Percentiles rank a stretch among this genome's conserved stretches.
These are phyloP conservation scores for Cardamine occulta DNA, from an alignment of 345 rosid genomes.

Conservation along the genomic window DNA sequence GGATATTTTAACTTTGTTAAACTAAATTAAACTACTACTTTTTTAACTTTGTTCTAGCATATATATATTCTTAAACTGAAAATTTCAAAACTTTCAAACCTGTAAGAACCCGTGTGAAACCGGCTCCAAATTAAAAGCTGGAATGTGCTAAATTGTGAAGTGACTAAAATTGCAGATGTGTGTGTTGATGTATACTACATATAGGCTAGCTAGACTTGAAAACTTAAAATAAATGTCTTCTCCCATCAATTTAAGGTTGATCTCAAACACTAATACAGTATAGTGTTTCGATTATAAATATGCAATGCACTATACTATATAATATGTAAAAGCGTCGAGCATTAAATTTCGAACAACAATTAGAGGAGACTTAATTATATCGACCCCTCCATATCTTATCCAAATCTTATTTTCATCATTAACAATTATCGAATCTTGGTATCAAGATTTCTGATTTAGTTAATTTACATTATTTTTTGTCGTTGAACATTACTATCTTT, in stretches of 20 bases:
- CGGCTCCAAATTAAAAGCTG: background rate
- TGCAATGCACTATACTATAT: no score
- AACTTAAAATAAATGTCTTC: background rate
- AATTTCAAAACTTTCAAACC: no score
- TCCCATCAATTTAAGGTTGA: background rate
- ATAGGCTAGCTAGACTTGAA: background rate
- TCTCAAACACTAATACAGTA: background rate
- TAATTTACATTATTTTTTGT: constrained; percentile 23
- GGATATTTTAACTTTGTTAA: background rate
- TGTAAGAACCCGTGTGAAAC: background rate
- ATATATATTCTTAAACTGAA: no score
- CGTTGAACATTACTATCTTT: constrained; percentile 8
- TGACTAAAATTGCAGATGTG: background rate
- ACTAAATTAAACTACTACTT: background rate
- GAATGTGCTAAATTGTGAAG: background rate
- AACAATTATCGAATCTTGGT: constrained; percentile 25
- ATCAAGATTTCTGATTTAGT: constrained; percentile 21
- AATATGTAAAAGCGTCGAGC: background rate
- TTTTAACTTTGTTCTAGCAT: background rate
- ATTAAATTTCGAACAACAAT: constrained; percentile 22
- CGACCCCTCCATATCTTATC: constrained; percentile 44
- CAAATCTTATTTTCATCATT: constrained; percentile 41
- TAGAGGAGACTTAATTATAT: constrained; percentile 33
- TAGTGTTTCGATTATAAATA: background rate
- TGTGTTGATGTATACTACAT: background rate